Evolutionary conservation across 176 grass and related monocot species (phyloP).

Genomic region (Otatea glauca): DNA sequence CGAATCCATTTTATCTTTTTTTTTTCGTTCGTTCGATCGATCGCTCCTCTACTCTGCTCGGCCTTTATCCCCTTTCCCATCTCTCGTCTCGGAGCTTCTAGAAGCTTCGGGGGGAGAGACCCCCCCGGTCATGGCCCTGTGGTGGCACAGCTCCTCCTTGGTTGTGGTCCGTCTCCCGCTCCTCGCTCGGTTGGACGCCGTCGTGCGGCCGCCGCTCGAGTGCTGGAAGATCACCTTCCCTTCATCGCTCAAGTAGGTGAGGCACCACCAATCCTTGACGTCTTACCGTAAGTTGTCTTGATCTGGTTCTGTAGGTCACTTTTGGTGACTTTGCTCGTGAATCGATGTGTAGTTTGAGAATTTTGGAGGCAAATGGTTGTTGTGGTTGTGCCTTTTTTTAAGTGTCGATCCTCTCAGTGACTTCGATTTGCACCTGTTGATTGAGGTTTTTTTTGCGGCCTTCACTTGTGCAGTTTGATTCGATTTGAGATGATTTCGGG

Average conservation of each 20-base stretch:
- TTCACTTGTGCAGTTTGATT: slow-evolving; percentile 10
- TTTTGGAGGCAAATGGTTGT: background rate
- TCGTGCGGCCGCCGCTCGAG: slow-evolving; percentile 70
- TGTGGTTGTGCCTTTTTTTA: background rate
- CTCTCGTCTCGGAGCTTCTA: slow-evolving; percentile 35
- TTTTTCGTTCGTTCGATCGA: background rate
- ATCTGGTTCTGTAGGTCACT: background rate
- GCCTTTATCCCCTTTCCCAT: background rate
- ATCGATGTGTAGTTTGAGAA: background rate
- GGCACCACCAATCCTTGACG: background rate
- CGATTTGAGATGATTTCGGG: background rate
- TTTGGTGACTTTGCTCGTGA: background rate
- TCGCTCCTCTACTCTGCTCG: background rate
- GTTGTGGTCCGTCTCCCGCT: slow-evolving; percentile 50
- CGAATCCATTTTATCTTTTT: background rate
- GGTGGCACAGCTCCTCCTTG: slow-evolving; percentile 66
- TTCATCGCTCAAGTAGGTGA: slow-evolving; percentile 90
- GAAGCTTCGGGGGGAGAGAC: slow-evolving; percentile 1
- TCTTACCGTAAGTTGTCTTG: background rate
- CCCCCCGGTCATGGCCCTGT: slow-evolving; percentile 23
- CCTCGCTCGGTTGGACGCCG: slow-evolving; percentile 40
- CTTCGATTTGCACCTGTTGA: slow-evolving; percentile 22
- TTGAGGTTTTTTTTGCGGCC: background rate
- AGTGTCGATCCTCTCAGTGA: background rate
- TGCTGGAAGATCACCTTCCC: slow-evolving; percentile 90